These are phyloP conservation scores for Mycena venus DNA, from an alignment of 768 basidiomycete genomes.

Conservation along the genomic window DNA sequence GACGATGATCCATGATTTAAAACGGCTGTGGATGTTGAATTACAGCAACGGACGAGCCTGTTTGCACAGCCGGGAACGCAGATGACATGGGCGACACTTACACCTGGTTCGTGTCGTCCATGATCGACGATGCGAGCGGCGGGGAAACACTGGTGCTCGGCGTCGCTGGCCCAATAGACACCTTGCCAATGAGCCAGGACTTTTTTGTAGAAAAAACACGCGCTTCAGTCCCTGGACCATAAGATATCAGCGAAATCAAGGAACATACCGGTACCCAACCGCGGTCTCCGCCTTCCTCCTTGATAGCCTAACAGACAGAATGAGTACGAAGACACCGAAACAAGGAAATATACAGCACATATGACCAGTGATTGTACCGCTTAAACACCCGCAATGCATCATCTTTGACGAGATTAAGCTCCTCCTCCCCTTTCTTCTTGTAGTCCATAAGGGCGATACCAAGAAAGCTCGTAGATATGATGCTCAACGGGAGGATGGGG, in stretches of 20 bases:
- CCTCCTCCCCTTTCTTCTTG: constrained; percentile 92
- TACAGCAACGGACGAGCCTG: constrained; percentile 47
- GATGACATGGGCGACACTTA: constrained; percentile 87
- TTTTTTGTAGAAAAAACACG: constrained; percentile 47
- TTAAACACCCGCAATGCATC: constrained; percentile 94
- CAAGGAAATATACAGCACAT: constrained; percentile 61
- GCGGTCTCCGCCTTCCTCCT: constrained; percentile 92
- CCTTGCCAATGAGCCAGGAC: constrained; percentile 97
- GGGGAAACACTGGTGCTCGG: constrained; percentile 53
- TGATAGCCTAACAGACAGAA: constrained; percentile 76
- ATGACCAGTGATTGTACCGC: constrained; percentile 98
- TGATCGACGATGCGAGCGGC: constrained; percentile 41
- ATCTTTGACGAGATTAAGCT: constrained; percentile 90
- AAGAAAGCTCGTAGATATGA: constrained; percentile 98
- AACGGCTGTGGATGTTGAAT: constrained; percentile 23
- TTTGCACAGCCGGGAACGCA: constrained; percentile 74
- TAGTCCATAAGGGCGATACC: constrained; percentile 98
- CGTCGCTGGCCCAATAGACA: constrained; percentile 62
- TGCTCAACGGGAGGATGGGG: constrained; percentile 90
- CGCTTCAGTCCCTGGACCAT: constrained; percentile 17
- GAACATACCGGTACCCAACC: constrained; percentile 92
- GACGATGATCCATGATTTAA: no score
- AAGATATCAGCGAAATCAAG: constrained; percentile 3
- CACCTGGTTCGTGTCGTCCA: constrained; percentile 59
- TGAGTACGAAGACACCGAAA: constrained; percentile 16